Conservation (phyloP, 306 rosid genomes). For the Inga leiocalycina region DNA sequence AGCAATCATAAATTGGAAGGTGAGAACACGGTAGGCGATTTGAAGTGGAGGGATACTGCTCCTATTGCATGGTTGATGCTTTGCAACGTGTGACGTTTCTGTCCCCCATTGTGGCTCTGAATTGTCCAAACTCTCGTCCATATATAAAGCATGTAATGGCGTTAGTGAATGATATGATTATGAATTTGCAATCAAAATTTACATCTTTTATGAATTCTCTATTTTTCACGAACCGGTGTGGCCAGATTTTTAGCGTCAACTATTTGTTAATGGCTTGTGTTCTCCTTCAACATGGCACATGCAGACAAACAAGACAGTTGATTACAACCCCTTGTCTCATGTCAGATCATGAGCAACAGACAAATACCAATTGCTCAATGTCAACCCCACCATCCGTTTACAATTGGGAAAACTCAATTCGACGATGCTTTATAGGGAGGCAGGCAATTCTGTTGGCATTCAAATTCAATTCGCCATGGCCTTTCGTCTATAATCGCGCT, state of each 20-base stretch:
- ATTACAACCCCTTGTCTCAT: neutral
- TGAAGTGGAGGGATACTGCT: neutral
- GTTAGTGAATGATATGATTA: constrained; percentile 8
- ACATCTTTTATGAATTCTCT: neutral
- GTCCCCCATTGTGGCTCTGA: constrained; percentile 1
- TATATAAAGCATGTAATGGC: neutral
- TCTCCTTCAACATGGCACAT: neutral
- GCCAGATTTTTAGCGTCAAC: neutral
- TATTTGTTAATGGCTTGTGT: neutral
- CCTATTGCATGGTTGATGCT: neutral
- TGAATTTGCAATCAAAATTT: neutral
- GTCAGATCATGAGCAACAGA: neutral
- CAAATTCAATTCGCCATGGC: neutral
- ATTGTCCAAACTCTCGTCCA: neutral
- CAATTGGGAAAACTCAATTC: neutral
- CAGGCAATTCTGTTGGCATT: neutral
- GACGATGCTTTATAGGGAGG: no score
- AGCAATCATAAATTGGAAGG: neutral
- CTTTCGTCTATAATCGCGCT: neutral
- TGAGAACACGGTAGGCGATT: neutral
- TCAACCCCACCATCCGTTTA: neutral
- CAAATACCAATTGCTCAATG: neutral
- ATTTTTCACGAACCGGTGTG: neutral
- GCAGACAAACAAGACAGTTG: constrained; percentile 7
- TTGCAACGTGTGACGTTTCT: constrained; percentile 1